These are phyloP conservation scores for Penicillium samsonianum DNA, from an alignment of 495 filamentous ascomycete species.

Conservation along the genomic window DNA sequence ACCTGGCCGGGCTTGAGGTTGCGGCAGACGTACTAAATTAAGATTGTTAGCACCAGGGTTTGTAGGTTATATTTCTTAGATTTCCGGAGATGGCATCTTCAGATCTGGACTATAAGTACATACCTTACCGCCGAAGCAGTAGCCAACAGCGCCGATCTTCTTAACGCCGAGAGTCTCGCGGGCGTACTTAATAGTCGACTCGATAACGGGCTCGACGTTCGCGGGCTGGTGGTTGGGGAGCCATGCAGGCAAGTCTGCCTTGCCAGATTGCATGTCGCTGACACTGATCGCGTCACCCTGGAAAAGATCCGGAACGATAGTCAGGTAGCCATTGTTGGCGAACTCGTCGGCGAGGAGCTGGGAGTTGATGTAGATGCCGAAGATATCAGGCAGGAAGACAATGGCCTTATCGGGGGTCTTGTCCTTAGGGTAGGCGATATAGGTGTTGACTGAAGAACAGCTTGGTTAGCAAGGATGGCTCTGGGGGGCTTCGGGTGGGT, in stretches of 20 bases:
- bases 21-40: constrained; percentile 47
- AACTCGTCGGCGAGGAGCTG: constrained; percentile 83
- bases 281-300: constrained; percentile 63
- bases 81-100: background rate
- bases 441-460: constrained; percentile 37
- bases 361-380: constrained; percentile 74
- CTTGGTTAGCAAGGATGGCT: background rate
- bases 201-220: constrained; percentile 65
- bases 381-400: constrained; percentile 61
- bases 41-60: background rate
- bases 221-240: constrained; percentile 54
- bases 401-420: constrained; percentile 46
- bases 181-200: constrained; percentile 59
- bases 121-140: constrained; percentile 52
- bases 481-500: constrained; percentile 42
- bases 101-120: constrained; percentile 11
- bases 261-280: constrained; percentile 55
- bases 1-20: constrained; percentile 49
- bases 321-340: constrained; percentile 78
- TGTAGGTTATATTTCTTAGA: no score
- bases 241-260: constrained; percentile 65
- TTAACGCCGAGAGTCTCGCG: constrained; percentile 59
- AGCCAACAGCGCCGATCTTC: constrained; percentile 62
- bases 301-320: constrained; percentile 76
- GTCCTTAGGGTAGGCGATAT: constrained; percentile 45